Evolutionary conservation across 306 rosid genomes (phyloP), one percentile per base, ranked within the genome.

Genomic region (Medicago arabica): DNA sequence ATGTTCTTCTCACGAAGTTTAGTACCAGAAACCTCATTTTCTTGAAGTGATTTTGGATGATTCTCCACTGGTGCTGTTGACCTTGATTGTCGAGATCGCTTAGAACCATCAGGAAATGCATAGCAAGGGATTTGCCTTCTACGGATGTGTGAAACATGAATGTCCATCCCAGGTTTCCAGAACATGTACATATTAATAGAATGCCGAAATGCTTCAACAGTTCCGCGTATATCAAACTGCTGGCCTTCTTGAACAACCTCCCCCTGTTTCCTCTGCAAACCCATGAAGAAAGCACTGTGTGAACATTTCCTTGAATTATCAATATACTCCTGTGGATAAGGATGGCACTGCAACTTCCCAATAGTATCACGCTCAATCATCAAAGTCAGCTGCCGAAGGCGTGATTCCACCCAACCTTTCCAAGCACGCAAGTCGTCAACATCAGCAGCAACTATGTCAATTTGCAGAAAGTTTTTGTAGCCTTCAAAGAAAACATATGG

Each of bases 341-440:
- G 90, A 79, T 84, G 90, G 60, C 90, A 86, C 69, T 86, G 90
- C 90, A 86, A 76, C 86, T 86, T 84, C 60, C 90, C 90, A 3
- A 68, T 60, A 50, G 90, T 86, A 39, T 83, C 87, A 58, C 86
- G 86, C 76, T 84, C 88, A 72, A 86, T 81, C 90, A 81, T 84
- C 77, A 86, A 71, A 63, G 91, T 94, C 80, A 94, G 89, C 80
- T 90, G 93, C 69, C 97, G 88, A 77, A 94, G 87, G 74, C 97
- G 90, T 55, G 98, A 94, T 83, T 92, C 98, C 65, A 94, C 96
- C 98, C 98, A 94, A 62, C 98, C 98, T 80, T 87, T 94, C 98
- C 97, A 94, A 8, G 86, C 78, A 3, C 89, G 97, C 75, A 94
- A 76, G 75, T 88, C 98, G 55, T 91, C 96, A 50, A 77, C 83